Percentiles rank a stretch among this genome's conserved stretches.
Evolutionary conservation across 1,139 yeast species (phyloP).

Genomic region (Ogataea hybrid): DNA sequence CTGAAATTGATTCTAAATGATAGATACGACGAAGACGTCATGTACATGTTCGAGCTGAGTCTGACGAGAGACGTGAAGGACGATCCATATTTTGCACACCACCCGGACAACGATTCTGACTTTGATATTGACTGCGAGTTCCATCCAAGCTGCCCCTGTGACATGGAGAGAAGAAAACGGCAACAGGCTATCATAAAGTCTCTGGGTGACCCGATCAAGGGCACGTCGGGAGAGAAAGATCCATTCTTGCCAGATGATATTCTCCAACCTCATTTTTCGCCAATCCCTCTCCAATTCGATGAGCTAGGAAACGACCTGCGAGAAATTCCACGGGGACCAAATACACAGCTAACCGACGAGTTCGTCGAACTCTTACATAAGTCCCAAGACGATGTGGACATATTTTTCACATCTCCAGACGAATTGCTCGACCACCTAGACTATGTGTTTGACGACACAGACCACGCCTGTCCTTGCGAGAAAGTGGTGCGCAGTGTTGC

Average conservation of each 20-base stretch:
- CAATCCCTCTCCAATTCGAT: conserved; percentile 42
- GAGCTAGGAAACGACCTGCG: conserved; percentile 66
- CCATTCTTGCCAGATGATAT: conserved; percentile 7
- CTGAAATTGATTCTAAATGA: conserved; percentile 42
- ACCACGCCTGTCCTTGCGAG: conserved; percentile 35
- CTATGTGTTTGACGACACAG: conserved; percentile 34
- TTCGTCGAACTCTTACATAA: conserved; percentile 21
- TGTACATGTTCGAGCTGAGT: conserved; percentile 68
- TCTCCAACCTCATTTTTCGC: too few relatives aligned
- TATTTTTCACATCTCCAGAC: conserved; percentile 25
- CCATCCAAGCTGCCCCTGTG: conserved; percentile 31
- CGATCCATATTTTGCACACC: conserved; percentile 21
- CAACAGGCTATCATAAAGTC: conserved; percentile 1
- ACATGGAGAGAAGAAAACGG: conserved; percentile 13
- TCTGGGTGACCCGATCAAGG: background rate
- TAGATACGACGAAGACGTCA: conserved; percentile 68
- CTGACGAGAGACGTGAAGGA: conserved; percentile 32
- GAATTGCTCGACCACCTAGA: conserved; percentile 36
- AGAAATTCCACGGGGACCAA: conserved; percentile 61
- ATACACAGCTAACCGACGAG: conserved; percentile 34
- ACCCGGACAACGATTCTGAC: conserved; percentile 14
- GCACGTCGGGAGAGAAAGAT: background rate
- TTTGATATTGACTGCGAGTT: conserved; percentile 19
- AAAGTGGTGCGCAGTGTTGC: conserved; percentile 49
- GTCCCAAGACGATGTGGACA: conserved; percentile 28